These are phyloP conservation scores for Aspergillus felis DNA, from an alignment of 2,329 filamentous ascomycete genomes.

Conservation along the genomic window DNA sequence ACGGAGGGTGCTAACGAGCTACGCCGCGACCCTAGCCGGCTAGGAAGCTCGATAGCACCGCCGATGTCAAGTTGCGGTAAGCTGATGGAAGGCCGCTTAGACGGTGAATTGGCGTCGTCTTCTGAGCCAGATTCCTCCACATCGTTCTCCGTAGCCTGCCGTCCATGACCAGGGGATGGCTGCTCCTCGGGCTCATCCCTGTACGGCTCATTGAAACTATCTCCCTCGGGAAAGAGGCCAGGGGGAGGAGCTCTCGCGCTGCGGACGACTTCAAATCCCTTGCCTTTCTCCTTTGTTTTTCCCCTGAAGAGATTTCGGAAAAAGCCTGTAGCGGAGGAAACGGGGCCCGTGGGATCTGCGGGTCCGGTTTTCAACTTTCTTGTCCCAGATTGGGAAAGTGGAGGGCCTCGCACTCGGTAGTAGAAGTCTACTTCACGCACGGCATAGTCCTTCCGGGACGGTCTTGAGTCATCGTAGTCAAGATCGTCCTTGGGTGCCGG, in stretches of 20 bases:
- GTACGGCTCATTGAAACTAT: slow-evolving; percentile 63
- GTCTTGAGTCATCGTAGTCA: slow-evolving; percentile 46
- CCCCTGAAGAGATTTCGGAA: slow-evolving; percentile 73
- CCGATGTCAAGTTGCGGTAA: slow-evolving; percentile 59
- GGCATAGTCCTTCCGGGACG: slow-evolving; percentile 76
- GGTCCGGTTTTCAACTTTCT: slow-evolving; percentile 89
- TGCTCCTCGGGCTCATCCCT: slow-evolving; percentile 48
- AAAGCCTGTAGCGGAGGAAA: slow-evolving; percentile 87
- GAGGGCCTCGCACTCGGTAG: slow-evolving; percentile 85
- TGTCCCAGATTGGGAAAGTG: slow-evolving; percentile 74
- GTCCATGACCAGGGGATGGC: slow-evolving; percentile 18
- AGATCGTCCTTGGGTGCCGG: slow-evolving; percentile 52
- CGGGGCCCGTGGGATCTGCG: slow-evolving; percentile 86
- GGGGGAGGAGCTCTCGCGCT: slow-evolving; percentile 81
- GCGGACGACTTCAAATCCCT: slow-evolving; percentile 94
- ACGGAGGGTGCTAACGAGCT: slow-evolving; percentile 47
- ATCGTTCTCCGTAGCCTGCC: slow-evolving; percentile 22
- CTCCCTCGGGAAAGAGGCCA: slow-evolving; percentile 55
- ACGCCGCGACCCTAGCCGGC: slow-evolving; percentile 58
- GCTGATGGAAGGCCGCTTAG: slow-evolving; percentile 40
- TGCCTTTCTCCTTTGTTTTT: slow-evolving; percentile 89
- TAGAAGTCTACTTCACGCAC: slow-evolving; percentile 96
- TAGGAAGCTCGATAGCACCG: slow-evolving; percentile 60
- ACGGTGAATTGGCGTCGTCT: slow-evolving; percentile 10
- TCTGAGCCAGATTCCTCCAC: slow-evolving; percentile 27